Conservation (phyloP, 257 asterid species). For the Knoxia roxburghii region DNA sequence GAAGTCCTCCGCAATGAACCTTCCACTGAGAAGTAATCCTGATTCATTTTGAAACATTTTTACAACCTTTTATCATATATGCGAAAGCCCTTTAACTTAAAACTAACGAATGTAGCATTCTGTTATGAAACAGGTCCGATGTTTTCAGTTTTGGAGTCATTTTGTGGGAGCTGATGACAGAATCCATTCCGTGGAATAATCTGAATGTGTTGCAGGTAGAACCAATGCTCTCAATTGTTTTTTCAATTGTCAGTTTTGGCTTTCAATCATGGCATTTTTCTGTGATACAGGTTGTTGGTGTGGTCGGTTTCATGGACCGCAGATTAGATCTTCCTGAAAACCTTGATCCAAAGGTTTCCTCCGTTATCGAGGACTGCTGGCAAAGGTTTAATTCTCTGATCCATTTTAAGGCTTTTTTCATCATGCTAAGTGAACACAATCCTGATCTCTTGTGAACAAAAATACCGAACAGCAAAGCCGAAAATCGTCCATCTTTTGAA, state of each 20-base stretch:
- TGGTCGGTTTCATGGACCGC: conserved; percentile 69
- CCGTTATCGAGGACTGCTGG: conserved; percentile 69
- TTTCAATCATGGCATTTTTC: not conserved
- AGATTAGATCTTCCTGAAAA: conserved; percentile 50
- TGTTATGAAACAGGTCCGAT: conserved; percentile 47
- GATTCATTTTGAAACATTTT: conserved; percentile 3
- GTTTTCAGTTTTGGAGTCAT: conserved; percentile 68
- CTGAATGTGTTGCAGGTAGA: conserved; percentile 58
- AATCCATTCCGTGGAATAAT: conserved; percentile 54
- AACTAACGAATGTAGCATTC: no score
- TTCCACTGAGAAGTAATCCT: conserved; percentile 65
- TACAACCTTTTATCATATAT: no score
- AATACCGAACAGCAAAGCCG: conserved; percentile 37
- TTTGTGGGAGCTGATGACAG: conserved; percentile 75
- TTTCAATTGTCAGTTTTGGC: no score
- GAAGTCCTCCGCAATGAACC: conserved; percentile 76
- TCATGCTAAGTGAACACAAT: not conserved
- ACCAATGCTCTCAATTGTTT: not conserved
- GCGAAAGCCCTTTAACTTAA: no score
- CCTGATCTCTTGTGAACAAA: conserved; percentile 1
- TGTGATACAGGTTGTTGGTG: conserved; percentile 51
- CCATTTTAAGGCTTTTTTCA: no score
- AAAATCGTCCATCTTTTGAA: conserved; percentile 66
- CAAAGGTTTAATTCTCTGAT: conserved; percentile 38
- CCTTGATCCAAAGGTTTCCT: conserved; percentile 50